A percentile compares a stretch with the other conserved stretches of the same genome.
These are phyloP conservation scores for Symmetrospora coprosmae DNA, from an alignment of 768 basidiomycete genomes.

Conservation along the genomic window DNA sequence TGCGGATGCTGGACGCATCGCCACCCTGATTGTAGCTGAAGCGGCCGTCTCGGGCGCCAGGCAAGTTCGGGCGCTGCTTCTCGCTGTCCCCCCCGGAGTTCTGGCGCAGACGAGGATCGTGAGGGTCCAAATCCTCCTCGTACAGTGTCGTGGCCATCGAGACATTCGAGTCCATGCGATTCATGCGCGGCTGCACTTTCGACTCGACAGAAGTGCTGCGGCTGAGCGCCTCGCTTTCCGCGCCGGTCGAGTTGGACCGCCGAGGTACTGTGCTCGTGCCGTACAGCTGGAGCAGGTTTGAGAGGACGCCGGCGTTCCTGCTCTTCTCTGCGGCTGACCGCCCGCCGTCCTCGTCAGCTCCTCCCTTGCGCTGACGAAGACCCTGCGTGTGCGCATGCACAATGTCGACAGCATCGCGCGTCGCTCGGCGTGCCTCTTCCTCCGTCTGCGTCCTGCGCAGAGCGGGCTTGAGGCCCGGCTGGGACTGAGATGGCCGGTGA, in stretches of 20 bases:
- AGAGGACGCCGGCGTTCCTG: conserved; percentile 43
- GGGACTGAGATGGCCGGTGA: too few species aligned
- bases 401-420: conserved; percentile 25
- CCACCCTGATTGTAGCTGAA: not conserved
- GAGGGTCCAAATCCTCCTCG: conserved; percentile 23
- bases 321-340: conserved; percentile 24
- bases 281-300: conserved; percentile 47
- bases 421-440: conserved; percentile 23
- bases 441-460: conserved; percentile 25
- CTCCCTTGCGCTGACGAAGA: not conserved
- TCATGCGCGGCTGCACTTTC: not conserved
- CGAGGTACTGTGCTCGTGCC: conserved; percentile 28
- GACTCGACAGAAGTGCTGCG: conserved; percentile 16
- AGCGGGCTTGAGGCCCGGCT: conserved; percentile 26
- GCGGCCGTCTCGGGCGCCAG: not conserved
- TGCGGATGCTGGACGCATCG: not conserved
- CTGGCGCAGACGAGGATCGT: conserved; percentile 22
- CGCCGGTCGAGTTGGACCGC: not conserved
- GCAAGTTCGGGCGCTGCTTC: not conserved
- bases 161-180: conserved; percentile 18
- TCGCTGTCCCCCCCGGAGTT: not conserved
- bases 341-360: conserved; percentile 24
- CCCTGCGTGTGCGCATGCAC: conserved; percentile 26
- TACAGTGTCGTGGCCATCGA: conserved; percentile 24
- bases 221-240: not conserved